Conservation (phyloP, 768 basidiomycete species). For the Crassisporium funariophilum region DNA sequence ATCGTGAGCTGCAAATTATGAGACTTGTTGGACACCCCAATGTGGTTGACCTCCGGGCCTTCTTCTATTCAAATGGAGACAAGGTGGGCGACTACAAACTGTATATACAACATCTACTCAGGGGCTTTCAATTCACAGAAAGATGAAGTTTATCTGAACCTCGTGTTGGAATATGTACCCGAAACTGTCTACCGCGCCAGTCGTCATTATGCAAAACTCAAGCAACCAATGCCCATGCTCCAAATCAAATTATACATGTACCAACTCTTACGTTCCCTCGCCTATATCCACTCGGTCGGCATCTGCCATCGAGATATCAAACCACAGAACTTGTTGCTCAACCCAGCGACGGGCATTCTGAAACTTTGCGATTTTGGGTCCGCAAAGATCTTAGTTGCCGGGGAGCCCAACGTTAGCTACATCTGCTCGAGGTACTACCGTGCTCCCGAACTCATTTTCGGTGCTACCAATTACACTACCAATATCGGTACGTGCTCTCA, state of each 20-base stretch:
- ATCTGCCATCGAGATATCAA: constrained; percentile 99
- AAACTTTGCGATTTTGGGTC: constrained; percentile 99
- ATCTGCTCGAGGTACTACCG: constrained; percentile 99
- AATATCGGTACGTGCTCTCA: constrained; percentile 81
- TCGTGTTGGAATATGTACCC: constrained; percentile 98
- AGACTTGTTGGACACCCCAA: constrained; percentile 95
- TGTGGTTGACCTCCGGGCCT: constrained; percentile 95
- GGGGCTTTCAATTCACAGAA: constrained; percentile 59
- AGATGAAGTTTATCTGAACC: constrained; percentile 99
- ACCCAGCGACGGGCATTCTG: constrained; percentile 94
- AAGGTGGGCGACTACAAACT: constrained; percentile 62
- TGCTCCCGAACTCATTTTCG: constrained; percentile 98
- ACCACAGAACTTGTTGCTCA: constrained; percentile 97
- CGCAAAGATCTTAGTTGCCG: constrained; percentile 96
- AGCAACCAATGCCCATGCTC: constrained; percentile 99
- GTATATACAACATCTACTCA: constrained; percentile 13
- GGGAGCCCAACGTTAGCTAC: constrained; percentile 99
- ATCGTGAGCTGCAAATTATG: constrained; percentile 99
- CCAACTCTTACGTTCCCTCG: constrained; percentile 95
- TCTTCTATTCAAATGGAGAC: constrained; percentile 99
- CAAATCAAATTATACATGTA: constrained; percentile 99
- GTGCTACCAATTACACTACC: constrained; percentile 99
- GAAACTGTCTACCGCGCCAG: constrained; percentile 99
- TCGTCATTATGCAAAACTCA: constrained; percentile 98
- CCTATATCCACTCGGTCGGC: constrained; percentile 99